Conservation (phyloP, 192 early-diverging fungal species). For the Coemansia sp. region DNA sequence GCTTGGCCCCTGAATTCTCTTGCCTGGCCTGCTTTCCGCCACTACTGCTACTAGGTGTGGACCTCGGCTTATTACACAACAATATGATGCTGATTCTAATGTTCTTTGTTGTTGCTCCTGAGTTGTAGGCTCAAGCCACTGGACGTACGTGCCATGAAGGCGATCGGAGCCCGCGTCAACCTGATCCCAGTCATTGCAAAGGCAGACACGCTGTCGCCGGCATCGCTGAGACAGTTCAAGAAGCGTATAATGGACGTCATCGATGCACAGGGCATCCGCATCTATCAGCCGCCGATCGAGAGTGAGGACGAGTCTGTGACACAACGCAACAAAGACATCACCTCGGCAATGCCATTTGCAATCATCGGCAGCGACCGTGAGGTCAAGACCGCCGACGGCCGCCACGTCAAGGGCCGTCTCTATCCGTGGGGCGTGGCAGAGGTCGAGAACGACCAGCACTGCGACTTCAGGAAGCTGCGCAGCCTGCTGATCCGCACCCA, state of each 20-base stretch:
- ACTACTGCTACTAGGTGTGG: neutral
- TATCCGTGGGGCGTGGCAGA: conserved; percentile 99
- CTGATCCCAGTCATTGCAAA: conserved; percentile 98
- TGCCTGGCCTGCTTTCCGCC: neutral
- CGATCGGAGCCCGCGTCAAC: conserved; percentile 92
- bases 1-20: neutral
- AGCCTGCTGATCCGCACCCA: conserved; percentile 96
- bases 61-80: conserved; percentile 8
- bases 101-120: neutral
- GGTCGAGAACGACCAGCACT: conserved; percentile 98
- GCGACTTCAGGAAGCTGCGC: conserved; percentile 97
- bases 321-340: conserved; percentile 82
- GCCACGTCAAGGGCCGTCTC: conserved; percentile 91
- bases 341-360: conserved; percentile 93
- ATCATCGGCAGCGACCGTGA: conserved; percentile 92
- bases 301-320: conserved; percentile 82
- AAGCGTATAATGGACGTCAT: conserved; percentile 94
- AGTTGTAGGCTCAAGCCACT: conserved; percentile 70
- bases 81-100: neutral
- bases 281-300: conserved; percentile 87
- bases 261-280: conserved; percentile 86
- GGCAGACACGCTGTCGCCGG: conserved; percentile 95
- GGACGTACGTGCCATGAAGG: conserved; percentile 98
- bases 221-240: conserved; percentile 91
- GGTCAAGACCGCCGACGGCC: conserved; percentile 79